Evolutionary conservation across 1,139 yeast species (phyloP), one percentile per base, ranked within the genome.

Genomic region (Kodamaea sp.): DNA sequence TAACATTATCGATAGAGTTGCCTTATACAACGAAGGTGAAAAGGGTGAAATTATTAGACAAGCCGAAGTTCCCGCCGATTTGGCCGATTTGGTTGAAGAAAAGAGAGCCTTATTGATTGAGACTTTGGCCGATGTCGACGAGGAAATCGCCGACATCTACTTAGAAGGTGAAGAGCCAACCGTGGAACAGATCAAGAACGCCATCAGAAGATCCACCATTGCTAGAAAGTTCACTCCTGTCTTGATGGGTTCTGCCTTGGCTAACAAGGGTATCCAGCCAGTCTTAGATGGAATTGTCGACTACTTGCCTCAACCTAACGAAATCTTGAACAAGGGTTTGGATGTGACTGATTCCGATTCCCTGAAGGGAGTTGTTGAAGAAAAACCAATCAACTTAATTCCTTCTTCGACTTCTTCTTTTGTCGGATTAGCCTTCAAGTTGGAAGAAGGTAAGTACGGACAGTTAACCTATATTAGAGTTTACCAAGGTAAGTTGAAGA

Each of bases 191-290:
- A 83, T 92, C 46, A 80, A 84, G 56, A 79, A 61, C 35, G 97
- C 96, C 25, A 92, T 92, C 48, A 83, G 98, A 63, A 80, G 97
- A 55, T 79, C 97, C 34, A 92, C 98, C n/a, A 90, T 92, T 64
- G 95, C 90, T 24, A 81, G 97, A 68, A 86, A 79, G 60, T 92
- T 92, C 70, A 88, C 97, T 15, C 98, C 98, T n/a, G 97, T 92
- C 11, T 72, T 92, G 49, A 92, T 92, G 97, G 98, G 98, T 22
- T 88, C 97, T 34, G 98, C 98, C 18, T 74, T 92, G 47, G 98
- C 97, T 35, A 92, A 92, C 66, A 85, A 83, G 50, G 96, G 97
- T 63, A 75, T 92, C 44, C 98, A 92, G 69, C 88, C 92, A 15
- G 97, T 92, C 26, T 75, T 92, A 50, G 97, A 92, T 61, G 92